Conservation (phyloP, 495 filamentous ascomycete species). For the Daldinia childiae region DNA sequence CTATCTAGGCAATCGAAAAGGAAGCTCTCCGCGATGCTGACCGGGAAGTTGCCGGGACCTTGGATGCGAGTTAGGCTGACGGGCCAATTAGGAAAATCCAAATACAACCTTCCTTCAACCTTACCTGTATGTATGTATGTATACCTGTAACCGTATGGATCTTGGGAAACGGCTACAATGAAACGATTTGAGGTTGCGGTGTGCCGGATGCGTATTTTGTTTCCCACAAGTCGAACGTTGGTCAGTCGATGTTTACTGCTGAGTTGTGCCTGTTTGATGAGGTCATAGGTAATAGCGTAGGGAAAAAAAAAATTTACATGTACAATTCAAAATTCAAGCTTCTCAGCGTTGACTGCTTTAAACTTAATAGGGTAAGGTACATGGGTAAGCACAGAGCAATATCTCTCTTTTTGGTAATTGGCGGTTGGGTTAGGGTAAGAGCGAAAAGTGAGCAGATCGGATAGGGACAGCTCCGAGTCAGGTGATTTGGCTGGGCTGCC, state of each 20-base stretch:
- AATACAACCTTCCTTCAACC: conserved; percentile 9
- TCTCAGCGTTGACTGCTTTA: conserved; percentile 6
- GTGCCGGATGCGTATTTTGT: conserved; percentile 5
- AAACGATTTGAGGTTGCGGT: conserved; percentile 36
- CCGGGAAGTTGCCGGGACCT: background rate
- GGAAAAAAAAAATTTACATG: conserved; percentile 11
- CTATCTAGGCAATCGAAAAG: conserved; percentile 11
- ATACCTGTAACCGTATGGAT: too few species aligned
- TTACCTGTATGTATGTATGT: too few species aligned
- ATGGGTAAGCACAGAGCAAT: background rate
- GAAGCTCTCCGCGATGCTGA: conserved; percentile 18
- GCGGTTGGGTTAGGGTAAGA: conserved; percentile 22
- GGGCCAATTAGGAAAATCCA: conserved; percentile 23
- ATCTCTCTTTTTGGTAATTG: background rate
- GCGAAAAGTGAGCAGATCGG: conserved; percentile 8
- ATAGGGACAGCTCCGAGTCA: conserved; percentile 19
- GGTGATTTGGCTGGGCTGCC: conserved; percentile 15
- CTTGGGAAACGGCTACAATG: conserved; percentile 18
- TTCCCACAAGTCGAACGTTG: conserved; percentile 33
- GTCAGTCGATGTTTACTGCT: conserved; percentile 36
- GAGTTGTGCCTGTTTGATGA: conserved; percentile 22
- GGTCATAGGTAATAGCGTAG: conserved; percentile 29
- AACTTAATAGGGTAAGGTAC: conserved; percentile 22
- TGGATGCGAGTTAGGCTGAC: conserved; percentile 1
- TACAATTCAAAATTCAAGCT: conserved; percentile 14